Evolutionary conservation across 176 grass and related monocot species (phyloP), one percentile per base, ranked within the genome.

Genomic region (Triticum monococcum): DNA sequence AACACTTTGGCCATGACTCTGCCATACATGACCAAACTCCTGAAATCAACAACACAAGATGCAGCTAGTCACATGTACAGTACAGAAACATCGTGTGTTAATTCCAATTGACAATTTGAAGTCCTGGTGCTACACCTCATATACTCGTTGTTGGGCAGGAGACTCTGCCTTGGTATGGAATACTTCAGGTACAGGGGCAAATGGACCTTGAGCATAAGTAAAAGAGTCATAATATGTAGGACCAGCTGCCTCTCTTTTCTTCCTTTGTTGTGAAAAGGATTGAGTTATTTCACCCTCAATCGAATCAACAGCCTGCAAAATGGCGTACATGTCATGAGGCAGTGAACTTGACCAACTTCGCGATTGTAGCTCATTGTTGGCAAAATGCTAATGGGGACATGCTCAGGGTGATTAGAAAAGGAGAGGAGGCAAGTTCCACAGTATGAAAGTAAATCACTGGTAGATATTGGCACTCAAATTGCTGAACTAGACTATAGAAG

Each of bases 11-110:
- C 82, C 81, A 64, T 94, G 85, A 60, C 84, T 84, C 52, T 94
- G 85, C 91, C 91, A 97, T 78, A 94, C 79, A 79, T 90, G 89
- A 36, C 88, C 85, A 79, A 97, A 97, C 72, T 97, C 94, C 94
- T 97, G 85, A 56, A 91, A 80, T 32, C 3, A 85, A 84, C 64
- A 70, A 72, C 67, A 65, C 12, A 68, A 73, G 28, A 80, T 78
- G 28, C 65, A 54, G 54, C 46, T 70, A 76, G 46, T 26, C 33
- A 80, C 9, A 2, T 41, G 46, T 74, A 26, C 23, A 78, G 56
- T 6, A 73, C 70, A 87, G 25, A 82, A 80, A 84, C 50, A 88
- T 37, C 28, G 66, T 12, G 40, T 18, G 54, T 64, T 54, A 86
- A 79, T 50, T 70, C 76, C 78, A 46, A 43, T 48, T 33, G 12